Percentiles rank a stretch among this genome's conserved stretches.
Evolutionary conservation across 176 grass and related monocot genomes (phyloP).

Genomic region (Musa acuminata): DNA sequence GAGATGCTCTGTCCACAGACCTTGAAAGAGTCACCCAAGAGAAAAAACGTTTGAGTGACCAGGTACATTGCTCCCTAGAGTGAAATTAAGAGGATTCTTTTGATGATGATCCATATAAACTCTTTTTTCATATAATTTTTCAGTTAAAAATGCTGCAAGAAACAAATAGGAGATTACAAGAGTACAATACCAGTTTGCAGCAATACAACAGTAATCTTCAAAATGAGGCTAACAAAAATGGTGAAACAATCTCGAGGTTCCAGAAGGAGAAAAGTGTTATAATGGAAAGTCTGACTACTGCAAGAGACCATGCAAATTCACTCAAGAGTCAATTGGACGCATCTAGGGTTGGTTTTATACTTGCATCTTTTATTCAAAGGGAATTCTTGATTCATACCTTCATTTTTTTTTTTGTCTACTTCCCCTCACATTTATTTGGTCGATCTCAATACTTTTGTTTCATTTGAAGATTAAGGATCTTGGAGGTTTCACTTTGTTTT

Average conservation of each 20-base stretch:
- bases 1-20: slow-evolving; percentile 35
- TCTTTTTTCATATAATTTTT: slow-evolving; percentile 19
- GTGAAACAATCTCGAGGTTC: slow-evolving; percentile 50
- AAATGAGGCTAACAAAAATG: slow-evolving; percentile 60
- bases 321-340: slow-evolving; percentile 58
- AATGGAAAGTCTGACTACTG: slow-evolving; percentile 45
- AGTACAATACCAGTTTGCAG: slow-evolving; percentile 76
- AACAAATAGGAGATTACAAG: slow-evolving; percentile 61
- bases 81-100: neutral
- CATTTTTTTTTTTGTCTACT: neutral
- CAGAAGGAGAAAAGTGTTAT: slow-evolving; percentile 69
- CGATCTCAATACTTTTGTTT: too few relatives aligned
- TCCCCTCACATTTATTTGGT: neutral
- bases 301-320: slow-evolving; percentile 46
- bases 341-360: slow-evolving; percentile 38
- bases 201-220: slow-evolving; percentile 90
- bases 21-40: slow-evolving; percentile 65
- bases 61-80: slow-evolving; percentile 28
- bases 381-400: neutral
- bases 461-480: too few relatives aligned
- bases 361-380: neutral
- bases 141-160: slow-evolving; percentile 93
- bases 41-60: slow-evolving; percentile 54
- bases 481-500: too few relatives aligned
- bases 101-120: slow-evolving; percentile 4